phyloP scores from a whole-genome alignment of 2,329 filamentous ascomycete species.

The Mariannaea elegans region DNA sequence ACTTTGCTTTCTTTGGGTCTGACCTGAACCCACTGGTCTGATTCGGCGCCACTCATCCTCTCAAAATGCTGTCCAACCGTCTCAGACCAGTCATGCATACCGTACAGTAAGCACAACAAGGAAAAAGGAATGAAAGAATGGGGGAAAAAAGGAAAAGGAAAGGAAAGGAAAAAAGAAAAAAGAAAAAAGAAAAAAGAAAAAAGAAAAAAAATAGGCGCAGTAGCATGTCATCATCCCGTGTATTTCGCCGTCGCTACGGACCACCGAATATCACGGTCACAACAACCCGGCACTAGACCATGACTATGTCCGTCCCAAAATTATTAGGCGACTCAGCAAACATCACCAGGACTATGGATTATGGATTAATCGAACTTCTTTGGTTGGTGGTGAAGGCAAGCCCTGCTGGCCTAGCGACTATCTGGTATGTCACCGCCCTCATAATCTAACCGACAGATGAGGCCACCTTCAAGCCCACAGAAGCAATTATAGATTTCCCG shows the following conservation, averaged over 20 bases:
- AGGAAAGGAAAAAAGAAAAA: too few relatives aligned
- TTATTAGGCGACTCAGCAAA: too few relatives aligned
- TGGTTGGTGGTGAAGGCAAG: too few relatives aligned
- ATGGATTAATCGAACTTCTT: too few relatives aligned
- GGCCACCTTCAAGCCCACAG: slow-evolving; percentile 27
- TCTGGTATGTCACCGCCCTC: background rate
- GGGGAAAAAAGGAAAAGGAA: background rate
- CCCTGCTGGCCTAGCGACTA: too few relatives aligned
- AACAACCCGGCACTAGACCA: too few relatives aligned
- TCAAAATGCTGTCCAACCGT: slow-evolving; percentile 6
- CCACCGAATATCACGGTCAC: too few relatives aligned
- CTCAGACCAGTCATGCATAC: slow-evolving; percentile 1
- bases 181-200: too few relatives aligned
- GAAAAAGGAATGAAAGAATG: slow-evolving; percentile 18
- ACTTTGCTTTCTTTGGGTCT: background rate
- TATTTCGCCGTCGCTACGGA: slow-evolving; percentile 21
- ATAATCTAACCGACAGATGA: slow-evolving; percentile 16
- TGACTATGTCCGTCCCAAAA: too few relatives aligned
- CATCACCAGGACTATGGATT: too few relatives aligned
- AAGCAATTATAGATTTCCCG: slow-evolving; percentile 46
- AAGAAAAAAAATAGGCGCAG: background rate
- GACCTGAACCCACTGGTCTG: slow-evolving; percentile 8
- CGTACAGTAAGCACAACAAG: background rate
- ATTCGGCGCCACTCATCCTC: slow-evolving; percentile 7
- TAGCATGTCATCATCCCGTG: slow-evolving; percentile 22